phyloP scores from a whole-genome alignment of 257 asterid genomes.

The Solanum tacnaense region DNA sequence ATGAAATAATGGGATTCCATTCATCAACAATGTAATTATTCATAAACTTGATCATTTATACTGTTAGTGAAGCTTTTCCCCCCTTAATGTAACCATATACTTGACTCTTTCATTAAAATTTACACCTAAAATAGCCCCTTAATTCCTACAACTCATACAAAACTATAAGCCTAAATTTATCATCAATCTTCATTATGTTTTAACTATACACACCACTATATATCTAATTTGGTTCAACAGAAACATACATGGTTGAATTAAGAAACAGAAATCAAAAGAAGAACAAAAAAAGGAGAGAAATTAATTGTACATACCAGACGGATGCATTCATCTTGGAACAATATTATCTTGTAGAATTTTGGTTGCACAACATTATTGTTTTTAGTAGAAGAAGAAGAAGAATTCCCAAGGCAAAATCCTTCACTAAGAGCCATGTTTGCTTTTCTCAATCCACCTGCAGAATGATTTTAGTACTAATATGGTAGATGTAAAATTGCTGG shows the following conservation, averaged over 20 bases:
- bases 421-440: no score
- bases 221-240: background rate
- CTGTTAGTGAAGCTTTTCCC: background rate
- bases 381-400: background rate
- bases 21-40: background rate
- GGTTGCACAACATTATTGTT: background rate
- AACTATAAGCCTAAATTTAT: background rate
- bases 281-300: no score
- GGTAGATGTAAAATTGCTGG: no score
- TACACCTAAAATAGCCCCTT: background rate
- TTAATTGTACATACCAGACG: background rate
- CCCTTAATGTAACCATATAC: background rate
- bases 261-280: no score
- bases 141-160: background rate
- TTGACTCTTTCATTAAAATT: background rate
- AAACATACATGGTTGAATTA: no score
- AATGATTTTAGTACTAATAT: no score
- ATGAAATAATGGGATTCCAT: background rate
- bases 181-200: background rate
- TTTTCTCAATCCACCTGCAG: no score
- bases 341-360: background rate
- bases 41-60: background rate
- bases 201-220: background rate
- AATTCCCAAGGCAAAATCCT: no score
- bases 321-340: background rate